A percentile compares a stretch with the other conserved stretches of the same genome.
phyloP scores from a whole-genome alignment of 192 early-diverging fungal genomes.

The Endogone sp. region DNA sequence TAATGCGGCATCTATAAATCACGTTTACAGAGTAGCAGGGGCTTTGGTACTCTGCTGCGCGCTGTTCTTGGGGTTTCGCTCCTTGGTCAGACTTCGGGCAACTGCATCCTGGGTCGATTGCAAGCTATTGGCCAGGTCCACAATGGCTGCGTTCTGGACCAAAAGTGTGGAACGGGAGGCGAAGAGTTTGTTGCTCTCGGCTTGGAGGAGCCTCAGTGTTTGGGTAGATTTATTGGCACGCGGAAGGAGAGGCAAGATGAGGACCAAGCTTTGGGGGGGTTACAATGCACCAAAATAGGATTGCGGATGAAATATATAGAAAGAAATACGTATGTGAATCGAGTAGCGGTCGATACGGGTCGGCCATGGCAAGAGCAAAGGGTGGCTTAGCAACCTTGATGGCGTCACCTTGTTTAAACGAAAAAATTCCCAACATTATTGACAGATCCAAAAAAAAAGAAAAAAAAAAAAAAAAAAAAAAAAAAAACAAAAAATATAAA shows the following conservation, averaged over 20 bases:
- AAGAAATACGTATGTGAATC: background rate
- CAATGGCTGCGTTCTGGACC: background rate
- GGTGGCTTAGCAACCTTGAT: background rate
- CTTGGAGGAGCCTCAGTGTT: background rate
- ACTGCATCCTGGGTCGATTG: background rate
- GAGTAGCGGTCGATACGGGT: background rate
- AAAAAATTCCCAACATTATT: too few species aligned
- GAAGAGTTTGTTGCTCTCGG: background rate
- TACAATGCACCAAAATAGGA: too few species aligned
- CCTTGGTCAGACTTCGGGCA: background rate
- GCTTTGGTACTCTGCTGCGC: too few species aligned
- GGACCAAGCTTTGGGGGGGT: too few species aligned
- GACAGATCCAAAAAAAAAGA: too few species aligned
- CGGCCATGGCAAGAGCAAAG: background rate
- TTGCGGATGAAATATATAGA: too few species aligned
- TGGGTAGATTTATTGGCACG: background rate
- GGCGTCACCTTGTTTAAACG: too few species aligned
- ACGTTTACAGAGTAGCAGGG: too few species aligned
- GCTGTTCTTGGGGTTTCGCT: too few species aligned
- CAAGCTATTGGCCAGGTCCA: background rate
- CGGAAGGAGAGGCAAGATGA: background rate
- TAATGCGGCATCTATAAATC: too few species aligned
- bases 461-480: too few species aligned
- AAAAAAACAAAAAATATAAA: too few species aligned
- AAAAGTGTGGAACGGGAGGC: background rate